These are phyloP conservation scores for Claviceps africana DNA, from an alignment of 2,329 filamentous ascomycete species.

Conservation along the genomic window DNA sequence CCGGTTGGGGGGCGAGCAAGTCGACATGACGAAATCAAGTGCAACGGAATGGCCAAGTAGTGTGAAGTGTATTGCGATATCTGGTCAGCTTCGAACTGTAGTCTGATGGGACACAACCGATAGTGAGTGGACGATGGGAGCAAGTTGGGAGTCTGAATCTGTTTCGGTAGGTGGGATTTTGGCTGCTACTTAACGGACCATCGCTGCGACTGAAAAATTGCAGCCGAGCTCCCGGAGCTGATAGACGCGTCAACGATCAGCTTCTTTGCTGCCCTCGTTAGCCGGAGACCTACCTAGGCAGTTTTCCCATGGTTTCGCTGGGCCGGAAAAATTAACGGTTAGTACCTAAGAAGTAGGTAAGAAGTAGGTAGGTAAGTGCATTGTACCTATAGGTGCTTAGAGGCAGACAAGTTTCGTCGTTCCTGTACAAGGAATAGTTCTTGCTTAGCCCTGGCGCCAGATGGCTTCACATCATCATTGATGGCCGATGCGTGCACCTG, in stretches of 20 bases:
- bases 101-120: too few relatives aligned
- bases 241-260: neutral
- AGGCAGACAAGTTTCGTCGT: too few relatives aligned
- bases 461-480: neutral
- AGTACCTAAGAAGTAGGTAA: too few relatives aligned
- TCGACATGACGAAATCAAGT: neutral
- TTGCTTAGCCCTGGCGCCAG: neutral
- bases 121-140: too few relatives aligned
- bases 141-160: neutral
- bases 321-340: too few relatives aligned
- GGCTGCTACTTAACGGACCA: neutral
- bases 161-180: neutral
- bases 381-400: too few relatives aligned
- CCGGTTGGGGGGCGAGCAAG: conserved; percentile 9
- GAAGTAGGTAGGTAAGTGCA: too few relatives aligned
- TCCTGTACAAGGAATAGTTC: neutral
- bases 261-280: too few relatives aligned
- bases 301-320: too few relatives aligned
- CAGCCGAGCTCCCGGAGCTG: neutral
- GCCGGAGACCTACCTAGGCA: too few relatives aligned
- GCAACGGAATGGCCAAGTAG: neutral
- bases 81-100: neutral
- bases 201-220: neutral
- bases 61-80: neutral
- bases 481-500: too few relatives aligned